Evolutionary conservation across 2,329 filamentous ascomycete genomes (phyloP), one percentile per base, ranked within the genome.

Genomic region (Didymella segeticola): DNA sequence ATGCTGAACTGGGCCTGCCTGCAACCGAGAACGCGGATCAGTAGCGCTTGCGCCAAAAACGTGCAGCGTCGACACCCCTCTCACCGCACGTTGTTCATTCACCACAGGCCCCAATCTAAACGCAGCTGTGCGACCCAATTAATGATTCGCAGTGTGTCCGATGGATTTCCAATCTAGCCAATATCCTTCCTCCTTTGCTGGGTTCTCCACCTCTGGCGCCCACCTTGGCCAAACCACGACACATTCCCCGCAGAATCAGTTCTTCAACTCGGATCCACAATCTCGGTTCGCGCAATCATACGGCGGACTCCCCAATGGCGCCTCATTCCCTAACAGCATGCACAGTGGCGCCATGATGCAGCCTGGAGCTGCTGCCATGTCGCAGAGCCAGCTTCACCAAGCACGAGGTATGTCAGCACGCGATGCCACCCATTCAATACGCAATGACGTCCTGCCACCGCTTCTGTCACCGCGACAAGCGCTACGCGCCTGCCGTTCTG

Each of bases 31-130:
- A 31, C 20, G 38, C 36, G 22, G 29, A 26, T 17, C 47, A 38
- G 42, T 33, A 47, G 34, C 31, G 52, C 51, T 37, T 37, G 47
- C 48, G 55, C 45, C 41, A 52, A 54, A 36, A 20, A 17, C 19
- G 48, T 49, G 33, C 36, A 42, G 53, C 52, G 41, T 26, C 54
- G 41, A 42, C 60, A 63, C n/a, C 64, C 64, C 67, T 68, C 67
- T 70, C 69, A 71, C 68, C 61, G 62, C n/a, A n/a, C n/a, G n/a
- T n/a, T n/a, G n/a, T n/a, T n/a, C n/a, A n/a, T n/a, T n/a, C n/a
- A n/a, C n/a, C n/a, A n/a, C n/a, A n/a, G n/a, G n/a, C n/a, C n/a
- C 51, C 71, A 73, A 73, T 73, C 68, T 71, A 71, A 71, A 63
- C 62, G 64, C 57, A 62, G 66, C 63, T 71, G 71, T 74, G 67